Base-by-base conservation (phyloP, 2,329 filamentous ascomycete species). In the Xylariaceae sp. region DNA sequence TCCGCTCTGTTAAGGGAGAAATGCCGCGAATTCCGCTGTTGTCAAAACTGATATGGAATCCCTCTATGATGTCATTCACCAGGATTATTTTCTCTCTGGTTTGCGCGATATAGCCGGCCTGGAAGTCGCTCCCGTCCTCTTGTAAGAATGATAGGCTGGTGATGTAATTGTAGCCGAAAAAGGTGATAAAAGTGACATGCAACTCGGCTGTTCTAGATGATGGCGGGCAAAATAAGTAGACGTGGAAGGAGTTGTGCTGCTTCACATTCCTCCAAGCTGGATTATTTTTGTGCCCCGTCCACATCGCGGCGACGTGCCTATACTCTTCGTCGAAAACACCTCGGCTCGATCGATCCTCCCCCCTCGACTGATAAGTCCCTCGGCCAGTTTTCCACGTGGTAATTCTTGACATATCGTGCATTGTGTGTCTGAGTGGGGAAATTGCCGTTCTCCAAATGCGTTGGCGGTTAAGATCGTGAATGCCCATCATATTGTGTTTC, bases 401-500 rank as follows among this genome's bases (percentile, higher is more conserved):
- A 35, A 54, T 29, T n/a, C 23, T 41, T 16, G 37, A 19, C 21
- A 60, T 37, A n/a, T 44, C 14, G 4, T 47, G 42, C 25, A 57
- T 49, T 16, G 57, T 55, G 4, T 43, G 34, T 1, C 39, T 41
- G 17, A 60, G 45, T 12, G 56, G 56, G 20, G 40, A 33, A 1
- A 59, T 37, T 2, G 57, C 59, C 49, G 56, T 48, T 7, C 49
- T 45, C 57, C 56, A 59, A 8, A 60, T 56, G 5, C 57, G 49
- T 22, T 53, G 40, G 10, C 57, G 45, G 36, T 60, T 58, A 8
- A 49, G 41, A 40, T 60, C 57, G 2, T 55, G 55, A 5, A 59
- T 47, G 12, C 50, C 52, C 20, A 56, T 48, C 17, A 47, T 20
- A 21, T 51, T 50, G 20, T 48, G 19, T 17, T 45, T 51, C 6